Conservation (phyloP, 306 rosid genomes). For the Pyrus bretschneideri region DNA sequence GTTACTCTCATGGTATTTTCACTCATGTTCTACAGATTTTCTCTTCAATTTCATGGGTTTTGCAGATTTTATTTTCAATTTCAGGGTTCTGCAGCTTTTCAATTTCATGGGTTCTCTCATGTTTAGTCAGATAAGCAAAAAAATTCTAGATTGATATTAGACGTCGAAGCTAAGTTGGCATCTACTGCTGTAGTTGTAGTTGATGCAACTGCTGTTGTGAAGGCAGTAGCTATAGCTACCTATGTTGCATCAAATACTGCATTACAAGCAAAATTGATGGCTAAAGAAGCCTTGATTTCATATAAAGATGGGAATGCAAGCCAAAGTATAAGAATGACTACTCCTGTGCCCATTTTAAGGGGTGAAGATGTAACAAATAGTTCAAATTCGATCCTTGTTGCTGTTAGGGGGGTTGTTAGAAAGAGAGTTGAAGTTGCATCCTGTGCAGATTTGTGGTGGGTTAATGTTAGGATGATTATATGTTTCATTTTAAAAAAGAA, state of each 20-base stretch:
- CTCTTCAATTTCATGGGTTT: no score
- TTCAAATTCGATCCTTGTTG: conserved; percentile 55
- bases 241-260: conserved; percentile 92
- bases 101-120: no score
- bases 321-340: conserved; percentile 42
- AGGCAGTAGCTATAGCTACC: conserved; percentile 95
- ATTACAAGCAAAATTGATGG: conserved; percentile 84
- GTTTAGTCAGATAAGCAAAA: conserved; percentile 65
- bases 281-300: conserved; percentile 60
- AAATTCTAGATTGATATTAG: conserved; percentile 60
- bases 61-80: no score
- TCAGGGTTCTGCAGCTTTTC: no score
- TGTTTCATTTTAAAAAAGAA: no score
- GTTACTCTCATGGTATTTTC: no score
- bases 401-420: conserved; percentile 68
- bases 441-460: neutral
- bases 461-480: no score
- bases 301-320: conserved; percentile 30
- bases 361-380: conserved; percentile 48
- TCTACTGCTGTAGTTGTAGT: conserved; percentile 51
- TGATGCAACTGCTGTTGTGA: conserved; percentile 66
- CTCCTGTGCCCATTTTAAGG: conserved; percentile 66
- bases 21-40: no score
- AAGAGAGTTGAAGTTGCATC: conserved; percentile 86
- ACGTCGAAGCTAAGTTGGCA: conserved; percentile 65